Conservation (phyloP, 75 land plant species). For the Azolla pinnata region DNA sequence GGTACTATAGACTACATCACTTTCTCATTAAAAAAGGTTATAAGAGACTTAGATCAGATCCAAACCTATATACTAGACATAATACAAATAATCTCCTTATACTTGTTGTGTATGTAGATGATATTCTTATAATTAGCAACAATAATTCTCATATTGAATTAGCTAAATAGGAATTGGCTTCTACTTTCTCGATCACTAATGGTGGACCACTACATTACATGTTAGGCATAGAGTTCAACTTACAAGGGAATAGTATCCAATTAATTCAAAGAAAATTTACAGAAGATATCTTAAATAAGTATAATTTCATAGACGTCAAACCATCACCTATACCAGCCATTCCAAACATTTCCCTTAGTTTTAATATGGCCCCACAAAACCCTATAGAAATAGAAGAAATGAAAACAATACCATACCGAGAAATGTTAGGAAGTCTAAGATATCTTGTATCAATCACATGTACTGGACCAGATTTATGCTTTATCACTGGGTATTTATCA, state of each 20-base stretch:
- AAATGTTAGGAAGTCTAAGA: background rate
- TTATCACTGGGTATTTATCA: background rate
- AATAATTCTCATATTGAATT: background rate
- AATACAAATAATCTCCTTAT: background rate
- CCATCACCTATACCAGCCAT: constrained; percentile 2
- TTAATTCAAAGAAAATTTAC: background rate
- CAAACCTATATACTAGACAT: background rate
- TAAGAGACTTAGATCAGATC: background rate
- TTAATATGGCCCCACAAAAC: background rate
- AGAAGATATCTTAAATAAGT: background rate
- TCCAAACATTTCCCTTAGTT: background rate
- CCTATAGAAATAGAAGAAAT: background rate
- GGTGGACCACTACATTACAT: background rate
- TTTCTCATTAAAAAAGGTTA: background rate
- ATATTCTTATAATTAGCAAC: background rate
- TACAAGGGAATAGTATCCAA: too few species aligned
- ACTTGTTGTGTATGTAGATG: background rate
- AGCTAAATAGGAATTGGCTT: background rate
- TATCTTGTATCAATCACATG: background rate
- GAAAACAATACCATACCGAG: background rate
- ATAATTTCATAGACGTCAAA: background rate
- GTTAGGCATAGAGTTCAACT: background rate
- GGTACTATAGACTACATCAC: constrained; percentile 1
- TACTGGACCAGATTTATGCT: background rate
- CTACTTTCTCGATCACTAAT: background rate